These are phyloP conservation scores for Brassica juncea DNA, from an alignment of 345 rosid genomes.

Conservation along the genomic window DNA sequence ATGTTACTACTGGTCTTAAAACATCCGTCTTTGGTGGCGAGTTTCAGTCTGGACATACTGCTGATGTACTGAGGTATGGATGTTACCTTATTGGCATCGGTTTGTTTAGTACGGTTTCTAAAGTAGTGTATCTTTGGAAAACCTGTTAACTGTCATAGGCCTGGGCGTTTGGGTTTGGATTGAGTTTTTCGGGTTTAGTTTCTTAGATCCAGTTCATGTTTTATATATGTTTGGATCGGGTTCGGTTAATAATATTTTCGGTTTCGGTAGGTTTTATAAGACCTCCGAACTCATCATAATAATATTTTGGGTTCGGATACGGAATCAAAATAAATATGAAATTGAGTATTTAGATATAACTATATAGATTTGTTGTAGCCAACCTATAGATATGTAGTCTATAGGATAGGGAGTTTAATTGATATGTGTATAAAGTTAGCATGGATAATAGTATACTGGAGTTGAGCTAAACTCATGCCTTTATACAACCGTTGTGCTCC, in stretches of 20 bases:
- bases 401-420: neutral
- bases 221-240: too few relatives aligned
- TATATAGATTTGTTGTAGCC: too few relatives aligned
- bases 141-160: neutral
- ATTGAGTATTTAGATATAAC: too few relatives aligned
- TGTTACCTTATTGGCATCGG: neutral
- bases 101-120: neutral
- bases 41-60: constrained; percentile 95
- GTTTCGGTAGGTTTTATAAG: neutral
- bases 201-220: too few relatives aligned
- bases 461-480: neutral
- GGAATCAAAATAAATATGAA: too few relatives aligned
- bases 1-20: constrained; percentile 88
- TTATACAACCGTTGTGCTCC: neutral
- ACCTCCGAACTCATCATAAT: too few relatives aligned
- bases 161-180: neutral
- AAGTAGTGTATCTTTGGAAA: neutral
- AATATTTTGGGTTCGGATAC: too few relatives aligned
- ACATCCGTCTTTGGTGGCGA: constrained; percentile 97
- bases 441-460: neutral
- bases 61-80: constrained; percentile 82
- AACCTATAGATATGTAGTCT: neutral
- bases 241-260: neutral
- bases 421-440: neutral
- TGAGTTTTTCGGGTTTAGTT: too few relatives aligned